Evolutionary conservation across 768 basidiomycete species (phyloP), one percentile per base, ranked within the genome.

Genomic region (Leucogyrophana mollusca): DNA sequence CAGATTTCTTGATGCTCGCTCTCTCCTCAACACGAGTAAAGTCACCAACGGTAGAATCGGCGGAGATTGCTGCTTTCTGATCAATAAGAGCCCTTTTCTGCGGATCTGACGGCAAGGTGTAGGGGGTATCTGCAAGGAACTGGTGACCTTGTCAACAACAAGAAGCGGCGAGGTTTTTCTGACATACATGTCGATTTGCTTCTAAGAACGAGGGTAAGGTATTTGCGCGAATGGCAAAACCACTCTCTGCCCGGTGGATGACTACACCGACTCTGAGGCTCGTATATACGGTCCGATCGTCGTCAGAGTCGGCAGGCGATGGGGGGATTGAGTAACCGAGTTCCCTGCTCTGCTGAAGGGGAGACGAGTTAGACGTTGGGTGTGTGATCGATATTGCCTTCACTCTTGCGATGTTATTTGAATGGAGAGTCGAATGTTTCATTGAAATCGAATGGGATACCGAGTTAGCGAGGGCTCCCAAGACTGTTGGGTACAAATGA

Each of bases 1-100:
- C 73, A 2, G 81, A 83, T 56, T 82, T 82, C 61, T 92, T 95
- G 59, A 96, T 85, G 20, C 72, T 83, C 9, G 87, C 80, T 40
- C 82, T 79, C 58, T 94, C 94, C 2, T 82, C 83, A 4, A 97
- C 74, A 46, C 83, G 82, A 10, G 92, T 91, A 1, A 89, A 93
- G 37, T 82, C 80, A 2, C 89, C 94, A 16, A 96, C 74, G 43
- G 90, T 77, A 3, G 85, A 86, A 61, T 95, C 92, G 5, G 74
- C 64, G 1, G 92, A 94, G 49, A 94, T 89, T 55, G 90, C 88
- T 2, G 87, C 85, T 55, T 83, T 87, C 10, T 83, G 73, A 57
- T 94, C 88, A 40, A 94, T 88, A 36, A 88, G 72, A 3, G 78
- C 73, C 25, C 81, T 75, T 53, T 78, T 79, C 59, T 81, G 80